Evolutionary conservation across 441 rosid species (phyloP).

Genomic region (Manihot esculenta): DNA sequence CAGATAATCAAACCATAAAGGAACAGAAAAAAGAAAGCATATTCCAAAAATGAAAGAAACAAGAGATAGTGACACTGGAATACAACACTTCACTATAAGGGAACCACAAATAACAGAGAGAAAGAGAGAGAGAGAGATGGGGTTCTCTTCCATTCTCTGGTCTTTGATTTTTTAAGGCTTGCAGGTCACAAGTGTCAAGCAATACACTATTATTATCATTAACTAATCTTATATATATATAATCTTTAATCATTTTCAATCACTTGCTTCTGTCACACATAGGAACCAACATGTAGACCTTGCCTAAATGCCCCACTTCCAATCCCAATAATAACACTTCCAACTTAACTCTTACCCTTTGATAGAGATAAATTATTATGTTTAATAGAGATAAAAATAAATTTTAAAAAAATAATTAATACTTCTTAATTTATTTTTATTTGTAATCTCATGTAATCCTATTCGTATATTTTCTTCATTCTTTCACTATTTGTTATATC

Average conservation of each 20-base stretch:
- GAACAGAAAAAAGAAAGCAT: conserved; percentile 22
- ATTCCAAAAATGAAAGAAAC: conserved; percentile 47
- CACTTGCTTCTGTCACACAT: conserved; percentile 46
- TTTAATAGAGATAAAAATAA: too few relatives aligned
- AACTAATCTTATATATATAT: conserved; percentile 28
- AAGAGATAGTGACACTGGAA: conserved; percentile 47
- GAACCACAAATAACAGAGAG: conserved; percentile 13
- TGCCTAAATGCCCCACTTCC: conserved; percentile 38
- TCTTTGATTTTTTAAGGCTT: conserved; percentile 28
- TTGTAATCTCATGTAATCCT: too few relatives aligned
- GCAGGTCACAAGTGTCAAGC: conserved; percentile 48
- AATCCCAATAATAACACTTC: conserved; percentile 40
- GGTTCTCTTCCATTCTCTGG: background rate
- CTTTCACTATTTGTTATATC: too few relatives aligned
- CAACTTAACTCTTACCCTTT: conserved; percentile 33
- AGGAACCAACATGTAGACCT: conserved; percentile 59
- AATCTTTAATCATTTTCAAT: conserved; percentile 35
- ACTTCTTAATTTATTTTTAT: too few relatives aligned
- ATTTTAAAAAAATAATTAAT: too few relatives aligned
- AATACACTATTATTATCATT: conserved; percentile 31
- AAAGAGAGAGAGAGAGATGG: background rate
- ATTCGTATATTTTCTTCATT: too few relatives aligned
- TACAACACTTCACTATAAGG: conserved; percentile 22
- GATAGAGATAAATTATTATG: too few relatives aligned
- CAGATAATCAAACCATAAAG: conserved; percentile 32